phyloP scores from a whole-genome alignment of 225 moss, liverwort and hornwort species.

The Polytrichum commune region DNA sequence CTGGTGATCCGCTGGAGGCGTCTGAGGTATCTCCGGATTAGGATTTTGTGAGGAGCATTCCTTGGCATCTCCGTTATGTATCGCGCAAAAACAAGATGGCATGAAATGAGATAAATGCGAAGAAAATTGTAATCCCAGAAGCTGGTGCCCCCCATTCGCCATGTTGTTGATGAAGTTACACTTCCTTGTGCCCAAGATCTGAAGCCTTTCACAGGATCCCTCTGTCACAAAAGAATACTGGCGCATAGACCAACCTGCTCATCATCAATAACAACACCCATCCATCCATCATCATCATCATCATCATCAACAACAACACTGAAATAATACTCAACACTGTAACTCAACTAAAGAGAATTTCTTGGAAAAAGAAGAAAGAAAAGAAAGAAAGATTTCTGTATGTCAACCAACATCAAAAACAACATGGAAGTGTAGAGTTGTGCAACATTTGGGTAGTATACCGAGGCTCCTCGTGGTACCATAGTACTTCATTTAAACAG shows the following conservation, averaged over 20 bases:
- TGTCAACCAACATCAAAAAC: neutral
- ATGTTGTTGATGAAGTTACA: conserved; percentile 4
- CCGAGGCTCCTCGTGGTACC: conserved; percentile 21
- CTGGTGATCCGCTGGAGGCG: neutral
- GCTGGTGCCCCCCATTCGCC: conserved; percentile 37
- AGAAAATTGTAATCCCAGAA: conserved; percentile 35
- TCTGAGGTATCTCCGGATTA: conserved; percentile 1
- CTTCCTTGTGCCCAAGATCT: conserved; percentile 9
- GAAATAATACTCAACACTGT: neutral
- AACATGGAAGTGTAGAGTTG: neutral
- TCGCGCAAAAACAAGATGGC: conserved; percentile 28
- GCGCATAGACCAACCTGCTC: neutral
- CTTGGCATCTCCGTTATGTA: conserved; percentile 26
- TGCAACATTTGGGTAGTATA: conserved; percentile 2
- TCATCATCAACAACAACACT: neutral
- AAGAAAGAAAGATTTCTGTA: neutral
- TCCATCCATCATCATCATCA: neutral
- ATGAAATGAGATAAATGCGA: conserved; percentile 26
- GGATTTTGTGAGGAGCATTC: conserved; percentile 21
- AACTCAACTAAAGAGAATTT: neutral
- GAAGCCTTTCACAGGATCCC: conserved; percentile 14
- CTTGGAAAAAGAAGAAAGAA: neutral
- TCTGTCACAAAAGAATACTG: neutral
- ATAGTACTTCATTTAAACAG: conserved; percentile 33
- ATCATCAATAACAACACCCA: conserved; percentile 6